Evolutionary conservation across 208 protist genomes (phyloP), one percentile per base, ranked within the genome.

Genomic region (Angomonas ambiguus): DNA sequence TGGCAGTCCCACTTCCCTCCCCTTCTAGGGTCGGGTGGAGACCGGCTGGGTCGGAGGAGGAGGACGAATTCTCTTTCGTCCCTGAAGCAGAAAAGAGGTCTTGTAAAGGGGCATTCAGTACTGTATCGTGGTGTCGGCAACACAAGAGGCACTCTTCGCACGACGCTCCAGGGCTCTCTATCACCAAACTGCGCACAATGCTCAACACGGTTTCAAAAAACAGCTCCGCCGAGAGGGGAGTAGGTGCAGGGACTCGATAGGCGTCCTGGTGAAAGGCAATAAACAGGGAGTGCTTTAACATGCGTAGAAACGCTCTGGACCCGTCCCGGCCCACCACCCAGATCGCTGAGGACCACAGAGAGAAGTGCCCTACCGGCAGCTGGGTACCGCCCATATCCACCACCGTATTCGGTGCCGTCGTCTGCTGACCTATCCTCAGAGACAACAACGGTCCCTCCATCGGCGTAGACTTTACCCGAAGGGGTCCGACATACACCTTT

Each of bases 281-380:
- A 58, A 92, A 89, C 18, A 95, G 75, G 2, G 85, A 88, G 75
- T 91, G 88, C 3, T 85, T 72, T 31, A 92, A 78, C 62, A 95
- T 74, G 18, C 88, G 88, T 34, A 92, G 51, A 5, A 92, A 65
- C 13, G 85, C 85, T 16, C 88, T 78, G 30, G 79, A 80, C 18
- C 64, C 62, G 25, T 33, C 42, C 10, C 57, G 72, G 59, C 66
- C 70, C n/a, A 65, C 33, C 10, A 61, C 57, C 72, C 65, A 77
- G 34, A 59, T 51, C n/a, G 72, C 51, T 13, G 20, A 24, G 24
- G 65, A 61, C 75, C 75, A 82, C 53, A 85, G 78, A n/a, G 38
- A 45, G 16, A 45, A 45, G 38, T 45, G 38, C 16, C 38, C 38
- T 8, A 16, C 8, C 38, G 38, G 38, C 16, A 45, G 16, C 38